Evolutionary conservation across 371 early-diverging fungal species (phyloP), one percentile per base, ranked within the genome.

Genomic region (Actinomortierella ambigua): DNA sequence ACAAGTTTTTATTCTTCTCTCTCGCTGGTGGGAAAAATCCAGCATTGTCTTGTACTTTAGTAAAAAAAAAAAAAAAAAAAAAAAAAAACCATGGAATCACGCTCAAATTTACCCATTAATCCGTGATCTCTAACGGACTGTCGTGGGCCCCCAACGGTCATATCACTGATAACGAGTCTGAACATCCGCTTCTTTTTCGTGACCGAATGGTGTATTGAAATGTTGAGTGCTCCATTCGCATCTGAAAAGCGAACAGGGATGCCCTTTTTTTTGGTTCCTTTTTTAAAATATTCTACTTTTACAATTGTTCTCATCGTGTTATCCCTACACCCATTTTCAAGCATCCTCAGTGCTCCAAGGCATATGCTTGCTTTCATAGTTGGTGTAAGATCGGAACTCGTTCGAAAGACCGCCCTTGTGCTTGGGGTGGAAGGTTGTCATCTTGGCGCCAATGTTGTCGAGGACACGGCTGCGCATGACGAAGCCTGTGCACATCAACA

Each of bases 331-430:
- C 22, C 4, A 8, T 3, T 5, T 48, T 24, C 22, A 24, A 48
- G 15, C 41, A 24, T 55, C 54, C 28, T 29, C 42, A 11, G 34
- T 42, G 18, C 48, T 48, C 49, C 68, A 75, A 60, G 68, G 78
- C 49, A 81, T 73, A 20, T 70, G 57, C 43, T 69, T 52, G 48
- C 79, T 78, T 34, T 82, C 75, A 65, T 84, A 90, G 48, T 85
- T 90, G 23, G 83, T 68, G 61, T 78, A 90, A 63, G 83, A 87
- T 20, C 85, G 62, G 59, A 90, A 90, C 59, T 88, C 89, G 70
- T 90, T 90, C n/a, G 85, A 80, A 8, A 90, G 75, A 13, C 88
- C 89, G 44, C 84, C 79, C 51, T 73, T 66, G 55, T 90, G 90
- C 6, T 62, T 63, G 5, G 89, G 89, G 23, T 68, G 52, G 69